Base-by-base conservation (phyloP, 345 rosid genomes). In the Trapa bicornis region DNA sequence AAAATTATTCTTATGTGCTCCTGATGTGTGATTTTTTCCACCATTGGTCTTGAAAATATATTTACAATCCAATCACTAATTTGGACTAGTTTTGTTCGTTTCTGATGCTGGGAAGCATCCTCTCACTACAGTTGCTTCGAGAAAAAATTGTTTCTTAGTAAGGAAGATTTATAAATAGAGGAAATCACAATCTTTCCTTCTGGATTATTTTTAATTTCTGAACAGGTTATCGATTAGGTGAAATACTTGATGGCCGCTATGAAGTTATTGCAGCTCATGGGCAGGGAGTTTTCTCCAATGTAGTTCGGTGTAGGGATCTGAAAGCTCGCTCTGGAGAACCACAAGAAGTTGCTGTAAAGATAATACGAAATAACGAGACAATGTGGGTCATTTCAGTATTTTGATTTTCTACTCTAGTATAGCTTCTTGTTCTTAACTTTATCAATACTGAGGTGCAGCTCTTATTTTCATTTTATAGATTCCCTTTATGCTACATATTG, bases 231-330 rank as follows among this genome's bases (percentile, higher is more conserved):
- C 90, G 93, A 47, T 88, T 91, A 78, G 99, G 99, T 71, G 99
- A 95, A 81, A 67, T 83, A 73, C 86, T 95, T 76, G 99, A 95
- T 79, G 86, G 91, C 65, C 91, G 96, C 62, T 95, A 91, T 84
- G 98, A 89, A 82, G 87, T 95, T 65, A 78, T 82, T 74, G 98
- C 99, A 72, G 85, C 98, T 70, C 98, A 95, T 79, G 99, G 99
- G 29, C 92, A 89, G 81, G 98, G 98, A 70, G 97, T 95, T 56
- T 95, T 95, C 74, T 95, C 99, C 13, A 88, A 88, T 33, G 99
- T 95, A 41, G 94, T 95, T 54, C 98, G 97, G 42, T 96, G 96
- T 1, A 95, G 80, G 79, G 98, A 95, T 77, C 75, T 88, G 61
- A 91, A 88, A 72, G 89, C 82, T 74, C 82, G 94, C 68, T 66